Conservation (phyloP, 2,329 filamentous ascomycete species). For the Scedosporium dehoogii region DNA sequence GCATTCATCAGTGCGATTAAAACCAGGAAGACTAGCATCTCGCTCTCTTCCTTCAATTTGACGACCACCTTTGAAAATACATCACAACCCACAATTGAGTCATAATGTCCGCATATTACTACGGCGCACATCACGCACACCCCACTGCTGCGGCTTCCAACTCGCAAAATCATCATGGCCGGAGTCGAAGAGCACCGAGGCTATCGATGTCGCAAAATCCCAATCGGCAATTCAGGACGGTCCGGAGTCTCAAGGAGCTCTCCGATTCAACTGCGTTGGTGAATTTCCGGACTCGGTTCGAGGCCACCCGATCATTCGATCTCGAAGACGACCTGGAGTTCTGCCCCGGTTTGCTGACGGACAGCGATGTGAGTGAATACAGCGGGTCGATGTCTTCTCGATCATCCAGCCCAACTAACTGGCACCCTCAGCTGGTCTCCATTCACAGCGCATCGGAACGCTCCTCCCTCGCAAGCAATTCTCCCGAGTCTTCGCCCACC, state of each 20-base stretch:
- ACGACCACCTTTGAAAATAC: not conserved
- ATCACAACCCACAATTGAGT: not conserved
- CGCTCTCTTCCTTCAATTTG: not conserved
- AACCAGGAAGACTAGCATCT: not conserved
- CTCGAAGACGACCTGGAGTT: slow-evolving; percentile 95
- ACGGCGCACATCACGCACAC: slow-evolving; percentile 48
- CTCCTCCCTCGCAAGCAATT: slow-evolving; percentile 89
- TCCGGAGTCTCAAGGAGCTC: slow-evolving; percentile 78
- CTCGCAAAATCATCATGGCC: slow-evolving; percentile 71
- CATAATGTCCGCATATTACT: slow-evolving; percentile 57
- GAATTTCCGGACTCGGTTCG: slow-evolving; percentile 78
- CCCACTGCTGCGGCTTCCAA: slow-evolving; percentile 32
- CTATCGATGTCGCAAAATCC: slow-evolving; percentile 71
- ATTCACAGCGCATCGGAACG: slow-evolving; percentile 91
- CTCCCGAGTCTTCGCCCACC: slow-evolving; percentile 81
- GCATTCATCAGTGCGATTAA: not conserved
- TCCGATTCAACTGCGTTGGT: slow-evolving; percentile 61
- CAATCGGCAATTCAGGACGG: slow-evolving; percentile 77
- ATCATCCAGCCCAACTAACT: slow-evolving; percentile 19
- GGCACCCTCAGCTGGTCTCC: slow-evolving; percentile 62
- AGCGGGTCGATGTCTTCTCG: slow-evolving; percentile 9
- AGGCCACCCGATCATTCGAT: slow-evolving; percentile 87
- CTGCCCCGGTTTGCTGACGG: slow-evolving; percentile 83
- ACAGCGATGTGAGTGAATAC: slow-evolving; percentile 68
- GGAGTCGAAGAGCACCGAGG: slow-evolving; percentile 75